These are phyloP conservation scores for Tardiomyces depauwii DNA, from an alignment of 1,139 yeast species.

Conservation along the genomic window DNA sequence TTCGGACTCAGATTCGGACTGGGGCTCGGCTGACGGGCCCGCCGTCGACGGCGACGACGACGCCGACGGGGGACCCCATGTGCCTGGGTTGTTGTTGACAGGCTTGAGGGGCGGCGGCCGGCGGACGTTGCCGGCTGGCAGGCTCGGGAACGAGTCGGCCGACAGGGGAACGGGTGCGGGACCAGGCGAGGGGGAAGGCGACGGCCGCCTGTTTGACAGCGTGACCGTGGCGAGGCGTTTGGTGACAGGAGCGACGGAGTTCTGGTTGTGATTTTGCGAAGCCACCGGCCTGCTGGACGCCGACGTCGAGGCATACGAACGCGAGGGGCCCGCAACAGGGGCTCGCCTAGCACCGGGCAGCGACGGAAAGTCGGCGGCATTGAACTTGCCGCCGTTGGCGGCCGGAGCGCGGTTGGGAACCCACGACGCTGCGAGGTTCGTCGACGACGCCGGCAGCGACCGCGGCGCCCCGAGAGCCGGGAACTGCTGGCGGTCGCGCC, in stretches of 20 bases:
- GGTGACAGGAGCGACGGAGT: too few species aligned
- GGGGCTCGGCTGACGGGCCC: background rate
- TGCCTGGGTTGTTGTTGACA: conserved; percentile 2
- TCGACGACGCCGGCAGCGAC: background rate
- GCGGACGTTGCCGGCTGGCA: background rate
- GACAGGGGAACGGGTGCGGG: too few species aligned
- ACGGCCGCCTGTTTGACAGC: too few species aligned
- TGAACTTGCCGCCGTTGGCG: background rate
- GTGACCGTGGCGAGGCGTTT: too few species aligned
- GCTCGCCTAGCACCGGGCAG: conserved; percentile 1
- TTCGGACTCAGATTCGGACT: conserved; percentile 1
- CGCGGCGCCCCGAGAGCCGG: conserved; percentile 2
- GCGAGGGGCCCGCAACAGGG: background rate
- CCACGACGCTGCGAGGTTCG: background rate
- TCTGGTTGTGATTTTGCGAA: too few species aligned
- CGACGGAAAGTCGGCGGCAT: conserved; percentile 2
- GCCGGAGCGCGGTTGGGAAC: background rate
- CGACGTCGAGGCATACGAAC: too few species aligned
- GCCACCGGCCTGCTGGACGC: too few species aligned
- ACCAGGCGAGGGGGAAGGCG: conserved; percentile 1
- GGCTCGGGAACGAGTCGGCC: background rate
- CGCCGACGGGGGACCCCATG: conserved; percentile 4
- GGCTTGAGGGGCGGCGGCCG: background rate
- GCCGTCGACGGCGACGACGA: background rate
- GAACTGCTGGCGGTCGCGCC: conserved; percentile 4